Conservation (phyloP, 2,329 filamentous ascomycete species). For the Endocalyx cinctus region DNA sequence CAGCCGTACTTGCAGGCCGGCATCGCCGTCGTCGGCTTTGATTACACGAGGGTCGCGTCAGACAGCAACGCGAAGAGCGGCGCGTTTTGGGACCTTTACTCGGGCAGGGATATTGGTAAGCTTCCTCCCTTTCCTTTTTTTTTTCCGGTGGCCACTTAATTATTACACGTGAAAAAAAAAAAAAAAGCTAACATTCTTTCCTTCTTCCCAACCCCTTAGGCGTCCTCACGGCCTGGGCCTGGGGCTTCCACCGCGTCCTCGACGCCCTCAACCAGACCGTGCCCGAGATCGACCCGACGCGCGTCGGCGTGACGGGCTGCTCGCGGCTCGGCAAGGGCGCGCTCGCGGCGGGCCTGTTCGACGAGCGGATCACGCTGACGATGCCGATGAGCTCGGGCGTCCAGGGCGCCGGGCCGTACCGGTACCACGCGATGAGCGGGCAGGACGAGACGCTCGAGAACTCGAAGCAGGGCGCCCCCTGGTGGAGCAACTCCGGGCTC, state of each 20-base stretch:
- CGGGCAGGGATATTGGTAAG: slow-evolving; percentile 42
- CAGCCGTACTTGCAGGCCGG: slow-evolving; percentile 41
- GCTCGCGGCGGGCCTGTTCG: slow-evolving; percentile 47
- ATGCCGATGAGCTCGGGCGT: slow-evolving; percentile 53
- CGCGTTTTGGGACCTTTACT: slow-evolving; percentile 45
- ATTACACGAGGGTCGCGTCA: slow-evolving; percentile 42
- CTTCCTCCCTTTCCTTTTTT: slow-evolving; percentile 2
- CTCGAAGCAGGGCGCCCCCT: slow-evolving; percentile 46
- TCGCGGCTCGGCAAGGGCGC: slow-evolving; percentile 52
- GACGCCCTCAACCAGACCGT: slow-evolving; percentile 46
- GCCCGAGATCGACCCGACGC: slow-evolving; percentile 37
- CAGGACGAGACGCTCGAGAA: slow-evolving; percentile 44
- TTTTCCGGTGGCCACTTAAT: no score
- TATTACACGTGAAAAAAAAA: no score
- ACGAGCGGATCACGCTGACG: slow-evolving; percentile 48
- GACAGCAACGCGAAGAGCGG: slow-evolving; percentile 46
- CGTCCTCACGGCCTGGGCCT: slow-evolving; percentile 50
- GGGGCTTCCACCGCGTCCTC: slow-evolving; percentile 49
- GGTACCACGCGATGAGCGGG: slow-evolving; percentile 40
- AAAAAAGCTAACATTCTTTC: no score
- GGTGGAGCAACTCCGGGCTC: slow-evolving; percentile 50
- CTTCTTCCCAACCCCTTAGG: slow-evolving; percentile 23
- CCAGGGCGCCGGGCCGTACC: slow-evolving; percentile 51
- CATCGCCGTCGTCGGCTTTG: slow-evolving; percentile 45
- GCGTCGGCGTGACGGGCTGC: slow-evolving; percentile 48